A percentile compares a stretch with the other conserved stretches of the same genome.
Conservation (phyloP, 768 basidiomycete genomes). For the Rhizopogon sp. region DNA sequence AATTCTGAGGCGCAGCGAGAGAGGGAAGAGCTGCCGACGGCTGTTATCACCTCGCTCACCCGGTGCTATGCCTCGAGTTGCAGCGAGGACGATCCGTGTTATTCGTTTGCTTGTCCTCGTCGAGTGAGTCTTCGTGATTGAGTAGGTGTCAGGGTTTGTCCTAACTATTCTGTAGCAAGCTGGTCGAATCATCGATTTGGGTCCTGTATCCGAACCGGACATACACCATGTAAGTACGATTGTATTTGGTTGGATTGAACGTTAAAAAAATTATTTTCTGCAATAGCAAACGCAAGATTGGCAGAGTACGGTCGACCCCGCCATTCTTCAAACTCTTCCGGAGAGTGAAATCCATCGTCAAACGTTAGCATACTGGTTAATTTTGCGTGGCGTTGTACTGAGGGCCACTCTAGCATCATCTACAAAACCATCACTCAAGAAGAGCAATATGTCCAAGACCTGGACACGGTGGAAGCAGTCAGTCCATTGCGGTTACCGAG, state of each 20-base stretch:
- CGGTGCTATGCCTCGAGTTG: constrained; percentile 89
- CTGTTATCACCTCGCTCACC: constrained; percentile 85
- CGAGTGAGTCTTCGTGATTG: constrained; percentile 37
- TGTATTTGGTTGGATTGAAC: constrained; percentile 7
- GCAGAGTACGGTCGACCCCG: constrained; percentile 44
- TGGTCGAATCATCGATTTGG: constrained; percentile 16
- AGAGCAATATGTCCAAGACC: constrained; percentile 83
- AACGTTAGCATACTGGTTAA: constrained; percentile 34
- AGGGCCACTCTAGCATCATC: constrained; percentile 47
- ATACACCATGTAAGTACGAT: constrained; percentile 20
- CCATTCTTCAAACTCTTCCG: constrained; percentile 52
- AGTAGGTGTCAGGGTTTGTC: neutral
- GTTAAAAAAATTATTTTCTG: constrained; percentile 4
- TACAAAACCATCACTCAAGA: constrained; percentile 87
- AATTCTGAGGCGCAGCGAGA: constrained; percentile 55
- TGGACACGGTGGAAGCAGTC: constrained; percentile 78
- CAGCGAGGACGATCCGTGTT: constrained; percentile 74
- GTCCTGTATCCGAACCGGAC: constrained; percentile 23
- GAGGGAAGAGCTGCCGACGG: constrained; percentile 76
- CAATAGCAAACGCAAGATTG: constrained; percentile 39
- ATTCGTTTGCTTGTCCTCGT: constrained; percentile 76
- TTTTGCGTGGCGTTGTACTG: neutral
- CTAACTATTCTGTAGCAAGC: constrained; percentile 12
- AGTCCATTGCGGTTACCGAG: constrained; percentile 16
- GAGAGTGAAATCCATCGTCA: constrained; percentile 80